These are phyloP conservation scores for Erodium trifolium DNA, from an alignment of 441 rosid genomes.

Conservation along the genomic window DNA sequence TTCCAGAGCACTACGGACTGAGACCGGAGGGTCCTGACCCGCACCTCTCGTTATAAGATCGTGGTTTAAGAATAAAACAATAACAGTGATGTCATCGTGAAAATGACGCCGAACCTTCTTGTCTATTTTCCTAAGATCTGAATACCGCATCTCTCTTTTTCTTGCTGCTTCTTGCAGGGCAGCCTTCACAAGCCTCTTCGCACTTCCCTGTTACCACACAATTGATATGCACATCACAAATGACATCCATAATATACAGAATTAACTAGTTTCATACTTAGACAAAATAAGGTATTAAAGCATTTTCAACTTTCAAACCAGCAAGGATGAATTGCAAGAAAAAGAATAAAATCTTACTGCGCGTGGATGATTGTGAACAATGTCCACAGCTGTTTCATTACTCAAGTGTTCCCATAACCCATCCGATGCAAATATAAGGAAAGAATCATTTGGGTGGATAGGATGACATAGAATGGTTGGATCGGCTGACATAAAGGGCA, in stretches of 20 bases:
- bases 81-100: slow-evolving; percentile 80
- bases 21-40: too few species aligned
- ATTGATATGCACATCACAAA: too few species aligned
- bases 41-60: too few species aligned
- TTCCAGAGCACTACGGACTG: too few species aligned
- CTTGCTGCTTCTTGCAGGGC: slow-evolving; percentile 26
- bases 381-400: slow-evolving; percentile 87
- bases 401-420: slow-evolving; percentile 95
- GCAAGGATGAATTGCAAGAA: too few species aligned
- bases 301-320: too few species aligned
- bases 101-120: slow-evolving; percentile 81
- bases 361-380: slow-evolving; percentile 61
- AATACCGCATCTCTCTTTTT: slow-evolving; percentile 29
- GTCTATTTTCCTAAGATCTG: slow-evolving; percentile 29
- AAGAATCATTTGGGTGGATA: slow-evolving; percentile 61
- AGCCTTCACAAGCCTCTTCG: slow-evolving; percentile 66
- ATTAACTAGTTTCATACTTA: too few species aligned
- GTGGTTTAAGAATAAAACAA: slow-evolving; percentile 41
- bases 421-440: slow-evolving; percentile 83
- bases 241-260: too few species aligned
- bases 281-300: too few species aligned
- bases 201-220: slow-evolving; percentile 51
- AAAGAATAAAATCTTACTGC: slow-evolving; percentile 37
- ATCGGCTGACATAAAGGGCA: slow-evolving; percentile 71
- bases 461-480: slow-evolving; percentile 57